phyloP scores from a whole-genome alignment of 306 rosid genomes.

The Fagus sylvatica region DNA sequence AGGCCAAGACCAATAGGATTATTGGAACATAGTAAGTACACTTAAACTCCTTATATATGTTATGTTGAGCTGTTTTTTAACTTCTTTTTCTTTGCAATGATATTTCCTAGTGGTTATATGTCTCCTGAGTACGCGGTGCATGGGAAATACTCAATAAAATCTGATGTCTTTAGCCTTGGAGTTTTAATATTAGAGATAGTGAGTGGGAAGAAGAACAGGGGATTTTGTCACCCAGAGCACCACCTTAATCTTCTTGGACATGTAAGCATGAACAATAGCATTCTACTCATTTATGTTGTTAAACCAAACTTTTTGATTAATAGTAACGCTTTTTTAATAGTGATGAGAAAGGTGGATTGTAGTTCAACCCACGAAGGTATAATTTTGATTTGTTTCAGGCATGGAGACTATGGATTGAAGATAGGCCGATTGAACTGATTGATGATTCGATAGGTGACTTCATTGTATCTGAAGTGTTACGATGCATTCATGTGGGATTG shows the following conservation, averaged over 20 bases:
- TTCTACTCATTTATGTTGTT: neutral
- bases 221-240: constrained; percentile 29
- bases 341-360: neutral
- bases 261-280: constrained; percentile 22
- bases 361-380: neutral
- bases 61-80: no score
- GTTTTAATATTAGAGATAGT: constrained; percentile 47
- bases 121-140: constrained; percentile 44
- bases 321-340: neutral
- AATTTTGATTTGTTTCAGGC: constrained; percentile 15
- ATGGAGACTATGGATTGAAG: constrained; percentile 36
- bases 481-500: constrained; percentile 56
- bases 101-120: constrained; percentile 47
- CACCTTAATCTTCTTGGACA: constrained; percentile 47
- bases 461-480: constrained; percentile 15
- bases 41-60: neutral
- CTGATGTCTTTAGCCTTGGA: constrained; percentile 49
- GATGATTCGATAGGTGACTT: constrained; percentile 19
- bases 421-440: constrained; percentile 6
- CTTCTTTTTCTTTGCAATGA: neutral
- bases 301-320: no score
- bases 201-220: constrained; percentile 49
- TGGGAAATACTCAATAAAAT: constrained; percentile 41
- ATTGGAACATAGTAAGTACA: constrained; percentile 54
- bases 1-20: constrained; percentile 45